Percentiles rank a stretch among this genome's conserved stretches.
phyloP scores from a whole-genome alignment of 352 stramenopile species.

The Phytophthora hibernalis region DNA sequence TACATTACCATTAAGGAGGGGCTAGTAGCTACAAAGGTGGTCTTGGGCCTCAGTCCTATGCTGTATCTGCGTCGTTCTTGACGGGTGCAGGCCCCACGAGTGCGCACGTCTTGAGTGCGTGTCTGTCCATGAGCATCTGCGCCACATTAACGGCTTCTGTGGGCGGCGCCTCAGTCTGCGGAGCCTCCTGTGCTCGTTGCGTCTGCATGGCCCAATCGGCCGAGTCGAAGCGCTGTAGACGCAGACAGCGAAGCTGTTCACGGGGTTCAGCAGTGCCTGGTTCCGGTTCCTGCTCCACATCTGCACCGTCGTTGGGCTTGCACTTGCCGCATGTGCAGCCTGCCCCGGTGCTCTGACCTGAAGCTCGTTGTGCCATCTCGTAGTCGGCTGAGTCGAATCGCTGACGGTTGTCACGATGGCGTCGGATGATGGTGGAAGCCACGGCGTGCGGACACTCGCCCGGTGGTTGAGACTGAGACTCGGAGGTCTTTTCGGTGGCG shows the following conservation, averaged over 20 bases:
- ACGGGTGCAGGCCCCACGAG: constrained; percentile 41
- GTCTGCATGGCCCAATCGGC: constrained; percentile 69
- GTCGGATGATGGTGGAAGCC: constrained; percentile 59
- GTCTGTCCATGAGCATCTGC: constrained; percentile 67
- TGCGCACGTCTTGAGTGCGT: constrained; percentile 59
- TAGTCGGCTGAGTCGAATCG: constrained; percentile 83
- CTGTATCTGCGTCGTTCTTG: constrained; percentile 30
- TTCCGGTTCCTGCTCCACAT: constrained; percentile 53
- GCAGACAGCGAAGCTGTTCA: constrained; percentile 60
- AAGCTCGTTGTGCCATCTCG: constrained; percentile 48
- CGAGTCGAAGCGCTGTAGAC: constrained; percentile 78
- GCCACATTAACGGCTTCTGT: constrained; percentile 40
- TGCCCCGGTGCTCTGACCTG: constrained; percentile 26
- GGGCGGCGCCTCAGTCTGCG: constrained; percentile 9
- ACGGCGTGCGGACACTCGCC: constrained; percentile 35
- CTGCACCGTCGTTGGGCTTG: constrained; percentile 29
- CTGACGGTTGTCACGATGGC: constrained; percentile 58
- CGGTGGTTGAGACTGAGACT: constrained; percentile 24
- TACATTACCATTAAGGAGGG: constrained; percentile 21
- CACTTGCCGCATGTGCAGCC: constrained; percentile 37
- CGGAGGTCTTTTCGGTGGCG: constrained; percentile 23
- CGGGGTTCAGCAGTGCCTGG: constrained; percentile 28
- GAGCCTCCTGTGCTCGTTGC: constrained; percentile 24
- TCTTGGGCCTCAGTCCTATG: constrained; percentile 9
- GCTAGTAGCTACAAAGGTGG: constrained; percentile 29